These are phyloP conservation scores for Conringia planisiliqua DNA, from an alignment of 345 rosid species.

Conservation along the genomic window DNA sequence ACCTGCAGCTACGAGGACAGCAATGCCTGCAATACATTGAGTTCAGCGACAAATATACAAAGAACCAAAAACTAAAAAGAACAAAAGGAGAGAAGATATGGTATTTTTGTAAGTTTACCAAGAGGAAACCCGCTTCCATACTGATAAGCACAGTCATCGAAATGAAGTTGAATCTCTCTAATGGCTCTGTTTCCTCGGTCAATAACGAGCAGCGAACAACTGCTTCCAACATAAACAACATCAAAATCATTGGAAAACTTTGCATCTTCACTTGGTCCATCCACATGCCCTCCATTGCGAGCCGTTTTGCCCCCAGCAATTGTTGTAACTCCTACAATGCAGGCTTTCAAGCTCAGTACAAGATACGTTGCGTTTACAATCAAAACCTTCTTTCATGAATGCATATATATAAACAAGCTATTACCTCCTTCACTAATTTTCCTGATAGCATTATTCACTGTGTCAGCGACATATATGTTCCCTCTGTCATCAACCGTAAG, in stretches of 20 bases:
- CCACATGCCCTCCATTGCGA: slow-evolving; percentile 82
- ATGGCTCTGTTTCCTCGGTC: slow-evolving; percentile 94
- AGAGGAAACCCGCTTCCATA: slow-evolving; percentile 94
- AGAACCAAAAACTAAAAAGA: neutral
- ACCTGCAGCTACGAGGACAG: slow-evolving; percentile 88
- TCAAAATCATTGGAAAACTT: slow-evolving; percentile 95
- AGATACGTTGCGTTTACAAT: neutral
- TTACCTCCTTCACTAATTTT: slow-evolving; percentile 93
- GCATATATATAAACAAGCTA: neutral
- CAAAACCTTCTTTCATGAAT: neutral
- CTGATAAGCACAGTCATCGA: slow-evolving; percentile 97
- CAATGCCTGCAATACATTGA: slow-evolving; percentile 56
- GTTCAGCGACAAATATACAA: neutral
- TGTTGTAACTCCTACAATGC: slow-evolving; percentile 79
- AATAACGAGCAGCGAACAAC: slow-evolving; percentile 91
- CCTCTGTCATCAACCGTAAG: slow-evolving; percentile 90
- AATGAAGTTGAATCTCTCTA: slow-evolving; percentile 95
- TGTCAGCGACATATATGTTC: slow-evolving; percentile 88
- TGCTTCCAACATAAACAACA: slow-evolving; percentile 92
- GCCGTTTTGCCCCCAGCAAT: slow-evolving; percentile 90
- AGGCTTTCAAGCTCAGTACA: neutral
- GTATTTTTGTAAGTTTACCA: slow-evolving; percentile 40
- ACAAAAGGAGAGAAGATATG: neutral
- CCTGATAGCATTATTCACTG: slow-evolving; percentile 88
- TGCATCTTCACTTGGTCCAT: slow-evolving; percentile 99